Evolutionary conservation across 2,329 filamentous ascomycete species (phyloP).

Genomic region (Chaetomiaceae sp.): DNA sequence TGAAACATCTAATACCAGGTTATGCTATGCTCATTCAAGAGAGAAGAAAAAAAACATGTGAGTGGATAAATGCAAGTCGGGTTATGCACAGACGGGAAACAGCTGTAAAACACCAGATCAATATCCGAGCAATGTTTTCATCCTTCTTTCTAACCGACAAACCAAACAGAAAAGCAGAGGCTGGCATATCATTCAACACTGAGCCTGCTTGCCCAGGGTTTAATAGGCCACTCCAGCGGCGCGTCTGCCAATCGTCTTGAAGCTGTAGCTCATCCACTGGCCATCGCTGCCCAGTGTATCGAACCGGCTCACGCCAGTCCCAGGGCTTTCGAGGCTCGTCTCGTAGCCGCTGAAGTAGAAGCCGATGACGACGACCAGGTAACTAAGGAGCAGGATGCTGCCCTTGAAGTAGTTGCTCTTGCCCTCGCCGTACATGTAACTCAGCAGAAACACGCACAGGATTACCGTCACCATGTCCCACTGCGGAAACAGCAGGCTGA

Average conservation of each 20-base stretch:
- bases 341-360: constrained; percentile 72
- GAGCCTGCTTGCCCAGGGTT: too few relatives aligned
- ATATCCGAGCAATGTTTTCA: too few relatives aligned
- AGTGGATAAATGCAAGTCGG: too few relatives aligned
- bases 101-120: too few relatives aligned
- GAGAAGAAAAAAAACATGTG: too few relatives aligned
- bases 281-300: constrained; percentile 48
- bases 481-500: constrained; percentile 90
- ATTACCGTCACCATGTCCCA: constrained; percentile 99
- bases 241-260: constrained; percentile 48
- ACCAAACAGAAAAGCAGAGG: too few relatives aligned
- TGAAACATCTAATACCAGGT: too few relatives aligned
- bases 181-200: too few relatives aligned
- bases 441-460: constrained; percentile 89
- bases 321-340: constrained; percentile 36
- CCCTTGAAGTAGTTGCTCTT: constrained; percentile 99
- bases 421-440: constrained; percentile 95
- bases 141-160: too few relatives aligned
- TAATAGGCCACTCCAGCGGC: constrained; percentile 33
- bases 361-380: constrained; percentile 83
- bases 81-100: too few relatives aligned
- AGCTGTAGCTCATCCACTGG: constrained; percentile 38
- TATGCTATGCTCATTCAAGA: too few relatives aligned
- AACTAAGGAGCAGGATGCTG: constrained; percentile 86
- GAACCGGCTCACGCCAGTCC: constrained; percentile 41